These are phyloP conservation scores for Yamadazyma mexicana DNA, from an alignment of 1,139 yeast species.

Conservation along the genomic window DNA sequence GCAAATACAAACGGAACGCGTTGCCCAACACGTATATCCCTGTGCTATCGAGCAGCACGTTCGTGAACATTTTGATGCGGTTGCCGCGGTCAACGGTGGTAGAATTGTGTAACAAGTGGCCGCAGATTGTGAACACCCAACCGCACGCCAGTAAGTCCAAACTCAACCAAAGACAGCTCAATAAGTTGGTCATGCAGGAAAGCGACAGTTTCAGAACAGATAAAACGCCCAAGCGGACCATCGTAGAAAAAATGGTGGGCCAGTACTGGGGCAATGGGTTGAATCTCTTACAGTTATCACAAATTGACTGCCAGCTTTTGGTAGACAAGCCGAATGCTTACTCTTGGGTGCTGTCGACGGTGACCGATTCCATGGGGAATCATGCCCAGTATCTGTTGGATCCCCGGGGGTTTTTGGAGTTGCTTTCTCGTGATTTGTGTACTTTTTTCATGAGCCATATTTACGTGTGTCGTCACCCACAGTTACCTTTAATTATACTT, in stretches of 20 bases:
- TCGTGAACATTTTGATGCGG: slow-evolving; percentile 25
- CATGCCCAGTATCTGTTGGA: slow-evolving; percentile 37
- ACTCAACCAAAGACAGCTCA: slow-evolving; percentile 26
- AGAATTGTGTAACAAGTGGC: slow-evolving; percentile 38
- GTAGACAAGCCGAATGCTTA: slow-evolving; percentile 55
- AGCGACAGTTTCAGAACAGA: slow-evolving; percentile 14
- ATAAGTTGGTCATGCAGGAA: slow-evolving; percentile 22
- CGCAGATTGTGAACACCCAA: slow-evolving; percentile 36
- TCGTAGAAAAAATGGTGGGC: slow-evolving; percentile 51
- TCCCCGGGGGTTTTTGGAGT: slow-evolving; percentile 48
- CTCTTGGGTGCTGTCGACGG: slow-evolving; percentile 61
- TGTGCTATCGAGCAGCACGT: slow-evolving; percentile 24
- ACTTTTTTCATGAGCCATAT: slow-evolving; percentile 56
- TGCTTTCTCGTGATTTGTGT: slow-evolving; percentile 48
- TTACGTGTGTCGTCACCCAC: slow-evolving; percentile 68
- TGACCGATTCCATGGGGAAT: slow-evolving; percentile 37
- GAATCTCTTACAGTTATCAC: slow-evolving; percentile 69
- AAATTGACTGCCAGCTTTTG: slow-evolving; percentile 64
- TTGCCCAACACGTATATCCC: slow-evolving; percentile 46
- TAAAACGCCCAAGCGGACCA: slow-evolving; percentile 38
- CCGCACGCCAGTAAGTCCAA: slow-evolving; percentile 23
- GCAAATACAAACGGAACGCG: slow-evolving; percentile 20
- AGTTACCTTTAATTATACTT: slow-evolving; percentile 56
- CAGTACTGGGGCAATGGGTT: slow-evolving; percentile 66
- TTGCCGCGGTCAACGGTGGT: slow-evolving; percentile 37